Conservation (phyloP, 2,329 filamentous ascomycete genomes). For the Fusarium incarnatum region DNA sequence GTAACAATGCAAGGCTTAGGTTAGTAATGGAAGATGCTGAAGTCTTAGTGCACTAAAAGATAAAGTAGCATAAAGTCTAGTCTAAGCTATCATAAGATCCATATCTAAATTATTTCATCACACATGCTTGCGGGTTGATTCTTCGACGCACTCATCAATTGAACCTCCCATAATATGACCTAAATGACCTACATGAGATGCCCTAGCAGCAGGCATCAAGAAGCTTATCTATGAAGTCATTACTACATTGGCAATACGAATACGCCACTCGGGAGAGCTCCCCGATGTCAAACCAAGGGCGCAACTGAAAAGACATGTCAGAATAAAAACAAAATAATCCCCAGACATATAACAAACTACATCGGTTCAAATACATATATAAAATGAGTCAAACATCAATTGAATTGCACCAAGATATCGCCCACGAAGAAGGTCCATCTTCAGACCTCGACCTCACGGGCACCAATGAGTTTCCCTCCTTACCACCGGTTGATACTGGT, state of each 20-base stretch:
- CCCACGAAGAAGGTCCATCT: neutral
- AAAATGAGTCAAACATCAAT: conserved; percentile 12
- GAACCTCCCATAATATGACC: too few species aligned
- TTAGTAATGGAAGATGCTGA: too few species aligned
- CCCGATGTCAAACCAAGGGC: conserved; percentile 3
- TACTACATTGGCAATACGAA: neutral
- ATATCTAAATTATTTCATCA: too few species aligned
- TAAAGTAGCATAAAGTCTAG: too few species aligned
- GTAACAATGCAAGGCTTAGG: too few species aligned
- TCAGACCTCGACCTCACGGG: neutral
- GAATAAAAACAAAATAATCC: neutral
- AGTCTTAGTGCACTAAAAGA: too few species aligned
- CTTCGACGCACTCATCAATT: too few species aligned
- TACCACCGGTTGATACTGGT: conserved; percentile 49
- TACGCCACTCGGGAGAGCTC: neutral
- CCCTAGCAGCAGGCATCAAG: too few species aligned
- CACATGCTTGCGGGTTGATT: too few species aligned
- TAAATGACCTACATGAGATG: too few species aligned
- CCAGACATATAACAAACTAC: fast-evolving
- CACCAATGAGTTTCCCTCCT: neutral
- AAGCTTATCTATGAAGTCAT: too few species aligned
- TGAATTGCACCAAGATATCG: neutral
- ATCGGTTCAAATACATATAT: fast-evolving
- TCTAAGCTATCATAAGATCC: too few species aligned
- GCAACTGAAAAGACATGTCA: neutral